Evolutionary conservation across 306 rosid species (phyloP).

Genomic region (Cicer bijugum): DNA sequence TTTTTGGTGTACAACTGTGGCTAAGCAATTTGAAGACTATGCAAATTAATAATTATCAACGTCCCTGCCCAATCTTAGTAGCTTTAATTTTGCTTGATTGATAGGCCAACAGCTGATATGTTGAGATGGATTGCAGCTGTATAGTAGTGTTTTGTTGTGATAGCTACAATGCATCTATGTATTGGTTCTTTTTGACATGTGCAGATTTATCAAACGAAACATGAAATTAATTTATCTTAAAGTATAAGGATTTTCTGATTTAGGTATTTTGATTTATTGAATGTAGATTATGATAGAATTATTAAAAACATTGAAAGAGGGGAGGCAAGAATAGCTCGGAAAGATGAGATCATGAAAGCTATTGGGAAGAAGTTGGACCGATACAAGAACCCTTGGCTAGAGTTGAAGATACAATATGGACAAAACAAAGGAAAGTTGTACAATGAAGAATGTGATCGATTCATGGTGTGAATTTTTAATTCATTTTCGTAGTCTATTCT

Average conservation of each 20-base stretch:
- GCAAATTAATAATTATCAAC: background rate
- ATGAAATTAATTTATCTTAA: background rate
- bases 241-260: slow-evolving; percentile 5
- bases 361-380: slow-evolving; percentile 97
- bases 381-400: slow-evolving; percentile 99
- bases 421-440: slow-evolving; percentile 97
- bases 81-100: slow-evolving; percentile 12
- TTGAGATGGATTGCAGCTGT: background rate
- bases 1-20: background rate
- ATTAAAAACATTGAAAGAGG: slow-evolving; percentile 98
- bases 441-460: slow-evolving; percentile 98
- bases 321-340: slow-evolving; percentile 94
- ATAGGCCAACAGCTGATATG: slow-evolving; percentile 9
- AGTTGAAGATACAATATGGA: slow-evolving; percentile 92
- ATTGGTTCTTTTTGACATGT: background rate
- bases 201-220: background rate
- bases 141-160: background rate
- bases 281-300: slow-evolving; percentile 90
- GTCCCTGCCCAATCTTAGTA: background rate
- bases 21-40: background rate
- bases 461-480: slow-evolving; percentile 66
- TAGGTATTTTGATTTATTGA: slow-evolving; percentile 20
- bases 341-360: slow-evolving; percentile 99
- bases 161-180: background rate
- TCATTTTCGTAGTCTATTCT: slow-evolving; percentile 13